Percentiles rank a stretch among this genome's conserved stretches.
Conservation (phyloP, 2,329 filamentous ascomycete genomes). For the Colletotrichum sojae region DNA sequence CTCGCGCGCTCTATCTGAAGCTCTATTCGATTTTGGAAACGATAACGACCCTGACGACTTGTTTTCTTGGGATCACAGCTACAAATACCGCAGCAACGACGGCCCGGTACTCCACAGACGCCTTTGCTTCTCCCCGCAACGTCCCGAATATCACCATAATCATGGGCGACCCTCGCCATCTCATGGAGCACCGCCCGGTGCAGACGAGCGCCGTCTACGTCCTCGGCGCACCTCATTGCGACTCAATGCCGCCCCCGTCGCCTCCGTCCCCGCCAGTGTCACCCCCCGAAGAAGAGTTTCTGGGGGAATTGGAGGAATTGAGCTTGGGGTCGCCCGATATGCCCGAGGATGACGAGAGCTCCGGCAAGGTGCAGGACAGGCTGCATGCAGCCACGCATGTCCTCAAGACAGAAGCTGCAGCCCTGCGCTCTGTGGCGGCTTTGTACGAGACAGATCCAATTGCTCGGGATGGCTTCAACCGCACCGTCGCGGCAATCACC, state of each 20-base stretch:
- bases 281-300: slow-evolving; percentile 35
- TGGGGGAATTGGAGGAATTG: slow-evolving; percentile 39
- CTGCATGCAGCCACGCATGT: slow-evolving; percentile 83
- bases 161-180: slow-evolving; percentile 38
- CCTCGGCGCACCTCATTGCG: slow-evolving; percentile 54
- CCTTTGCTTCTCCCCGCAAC: neutral
- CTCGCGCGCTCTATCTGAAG: no score
- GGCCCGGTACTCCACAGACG: neutral
- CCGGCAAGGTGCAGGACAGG: slow-evolving; percentile 49
- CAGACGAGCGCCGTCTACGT: slow-evolving; percentile 67
- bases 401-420: slow-evolving; percentile 85
- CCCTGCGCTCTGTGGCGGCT: slow-evolving; percentile 79
- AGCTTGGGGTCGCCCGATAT: slow-evolving; percentile 39
- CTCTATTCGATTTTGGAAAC: slow-evolving; percentile 4
- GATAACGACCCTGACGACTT: slow-evolving; percentile 28
- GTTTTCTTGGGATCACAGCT: neutral
- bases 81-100: neutral
- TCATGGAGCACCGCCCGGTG: slow-evolving; percentile 56
- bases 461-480: slow-evolving; percentile 78
- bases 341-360: slow-evolving; percentile 42
- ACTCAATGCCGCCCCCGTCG: slow-evolving; percentile 62
- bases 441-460: slow-evolving; percentile 80
- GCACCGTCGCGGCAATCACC: slow-evolving; percentile 79
- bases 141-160: neutral
- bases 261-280: slow-evolving; percentile 59